Base-by-base conservation (phyloP, 1,284 basidiomycete species). In the Microbotryum lychnidis-dioicae region DNA sequence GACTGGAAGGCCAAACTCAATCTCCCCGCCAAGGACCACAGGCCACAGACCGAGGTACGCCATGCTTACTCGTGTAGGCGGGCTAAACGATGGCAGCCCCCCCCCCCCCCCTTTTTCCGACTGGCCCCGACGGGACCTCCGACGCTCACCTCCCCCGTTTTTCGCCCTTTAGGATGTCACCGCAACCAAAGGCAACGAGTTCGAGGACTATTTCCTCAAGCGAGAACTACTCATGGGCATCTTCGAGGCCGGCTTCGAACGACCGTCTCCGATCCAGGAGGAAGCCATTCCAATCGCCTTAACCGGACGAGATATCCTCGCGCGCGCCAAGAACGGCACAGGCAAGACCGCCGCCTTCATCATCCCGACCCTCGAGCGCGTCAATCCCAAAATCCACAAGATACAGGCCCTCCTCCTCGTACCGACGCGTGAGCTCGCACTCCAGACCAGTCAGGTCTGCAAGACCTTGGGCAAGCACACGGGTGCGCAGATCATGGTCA, bases 251-350 rank as follows among this genome's bases (percentile, higher is more conserved):
- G 92, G 92, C 60, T 98, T 97, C 76, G 96, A 98, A 77, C 85
- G 83, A 70, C 94, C 96, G 25, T 93, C 89, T 29, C 96, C 94
- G 56, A 97, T 98, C 75, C 94, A 98, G 80, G 96, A 98, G 83
- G 91, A 97, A 80, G 69, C 89, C 85, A 71, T 77, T 58, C 76
- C 76, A 12, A 77, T 77, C 63, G 75, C 76, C 6, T 71, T 77
- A 29, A 93, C 91, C 3, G 91, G 91, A 72, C 71, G 77, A 57
- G 77, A 78, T 65, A 75, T 78, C 56, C 87, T 98, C 64, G 93
- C 91, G 3, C 74, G 81, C 63, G 80, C 81, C 48, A 82, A 82
- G 75, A 79, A 78, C 70, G 68, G 71, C 46, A 71, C 67, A 4
- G 68, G 67, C 60, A 91, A 97, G 82, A 98, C 94, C 45, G 94